Base-by-base conservation (phyloP, 176 grass and related monocot genomes). In the Dendrocalamus sinicus region DNA sequence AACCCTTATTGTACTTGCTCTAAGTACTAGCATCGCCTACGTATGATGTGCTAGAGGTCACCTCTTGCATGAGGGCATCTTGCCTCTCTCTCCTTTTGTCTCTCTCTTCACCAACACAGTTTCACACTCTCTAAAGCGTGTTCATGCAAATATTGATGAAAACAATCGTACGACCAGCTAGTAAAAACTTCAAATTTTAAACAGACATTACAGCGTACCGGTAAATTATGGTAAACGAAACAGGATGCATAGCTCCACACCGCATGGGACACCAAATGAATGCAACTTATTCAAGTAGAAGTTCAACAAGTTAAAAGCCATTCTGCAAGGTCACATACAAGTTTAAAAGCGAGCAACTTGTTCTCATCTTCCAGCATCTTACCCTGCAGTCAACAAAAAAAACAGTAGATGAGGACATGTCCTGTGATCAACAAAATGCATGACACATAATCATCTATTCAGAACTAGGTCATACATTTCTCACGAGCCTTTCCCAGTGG, bases 291-390 rank as follows among this genome's bases (percentile, higher is more conserved):
- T 69, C 65, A 63, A 68, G 39, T 73, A 77, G 12, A 39, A 45
- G 59, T 47, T 66, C 12, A 55, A 20, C 26, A 60, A 7, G 12
- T 83, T 8, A 64, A 76, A 48, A 60, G 11, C 20, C 50, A 77
- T 77, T 14, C 37, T 67, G 41, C 58, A 74, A 83, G 22, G 28
- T 44, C n/a, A 63, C 89, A 86, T 90, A 99, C 97, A 72, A 90
- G 41, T 86, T 88, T 94, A 70, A 90, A 91, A 73, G 86, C 57
- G 48, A 99, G 84, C 90, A 96, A 63, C 81, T 94, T 96, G 86
- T 99, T 90, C 82, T 99, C 97, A 65, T 99, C 92, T 73, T 99
- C 94, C 66, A 99, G 84, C 61, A 93, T 84, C 57, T 90, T 91
- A 50, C 82, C 89, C 97, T 99, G 82, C 75, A 72, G 20, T 19